Evolutionary conservation across 345 rosid genomes (phyloP), one percentile per base, ranked within the genome.

Genomic region (Aurinia saxatilis): DNA sequence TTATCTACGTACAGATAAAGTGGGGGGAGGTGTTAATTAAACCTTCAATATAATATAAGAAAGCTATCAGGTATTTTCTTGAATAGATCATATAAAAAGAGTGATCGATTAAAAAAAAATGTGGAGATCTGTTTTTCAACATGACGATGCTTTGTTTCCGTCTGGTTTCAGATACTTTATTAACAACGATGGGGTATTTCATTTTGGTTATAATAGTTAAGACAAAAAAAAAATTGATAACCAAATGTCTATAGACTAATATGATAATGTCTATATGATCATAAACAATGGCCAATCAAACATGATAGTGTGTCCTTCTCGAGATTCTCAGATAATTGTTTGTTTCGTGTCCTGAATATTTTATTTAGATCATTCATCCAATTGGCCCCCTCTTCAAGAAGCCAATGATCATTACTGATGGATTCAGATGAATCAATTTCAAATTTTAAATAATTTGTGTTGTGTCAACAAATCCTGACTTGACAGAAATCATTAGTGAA

Each of bases 311-410:
- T 57, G 42, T 12, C 35, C n/a, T 60, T 53, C 42, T 67, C 72
- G 65, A 67, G 65, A 67, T 49, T 57, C 58, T 67, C 51, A 45
- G 7, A 42, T 41, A 31, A 14, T 47, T 47, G 10, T 47, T 16
- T 42, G 2, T 9, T 17, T 44, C 42, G 11, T 37, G 34, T 11
- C n/a, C 8, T 21, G 45, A n/a, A 3, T 15, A 66, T 30, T 47
- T 18, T 18, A 17, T 27, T 2, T 27, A 38, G 10, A 67, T 48
- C 50, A 48, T 38, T 18, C 35, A 57, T 49, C 25, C 30, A 42
- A 67, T 30, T 67, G 58, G 36, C 58, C 35, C 58, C 35, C 40
- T 49, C 30, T 49, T 47, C 9, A 19, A 19, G 33, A 45, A 41
- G 39, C 63, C 63, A 58, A 42, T 29, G 49, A 45, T 19, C 52